Evolutionary conservation across 805 yeast genomes (phyloP), one percentile per base, ranked within the genome.

Genomic region (Allodekkera sacchari): DNA sequence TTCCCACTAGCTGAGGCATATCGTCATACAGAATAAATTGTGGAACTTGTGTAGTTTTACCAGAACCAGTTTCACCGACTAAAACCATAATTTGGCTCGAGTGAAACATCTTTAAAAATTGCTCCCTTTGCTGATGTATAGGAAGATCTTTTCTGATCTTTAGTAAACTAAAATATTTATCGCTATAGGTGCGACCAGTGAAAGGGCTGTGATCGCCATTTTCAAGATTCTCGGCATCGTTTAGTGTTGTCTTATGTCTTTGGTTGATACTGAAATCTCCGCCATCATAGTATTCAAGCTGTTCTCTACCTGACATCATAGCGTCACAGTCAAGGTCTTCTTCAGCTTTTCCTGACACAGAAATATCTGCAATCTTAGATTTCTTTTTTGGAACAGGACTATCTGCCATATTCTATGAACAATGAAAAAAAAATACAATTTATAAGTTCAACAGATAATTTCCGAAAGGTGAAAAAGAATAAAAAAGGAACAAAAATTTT

Each of bases 31-130:
- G 63, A 15, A 89, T 96, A 59, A 88, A 92, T 60, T 89, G 98
- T 3, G 98, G 97, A 41, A 89, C 88, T 63, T 89, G 98, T 1
- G 98, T 89, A 17, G 97, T 89, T 59, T 89, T 89, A 73, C 98
- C 98, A 19, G 96, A 85, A 64, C 98, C 98, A 5, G 98, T 89
- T 56, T 89, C 98, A 66, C 98, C 98, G 32, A 92, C 97, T 58
- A 92, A 85, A 22, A 89, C 97, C 94, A 92, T 82, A 53, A 89
- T 83, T 60, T 89, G 98, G 23, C 89, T 77, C 14, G 70, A 62
- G 41, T 89, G 97, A 59, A 81, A 92, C 36, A 83, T 75, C 42
- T 70, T 67, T 36, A 92, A 68, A 55, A 92, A 92, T 59, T 89
- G 95, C 32, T 75, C 81, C 53, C 97, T 71, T 59, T 92, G 96